Percentiles rank a stretch among this genome's conserved stretches.
Conservation (phyloP, 2,329 filamentous ascomycete species). For the Grosmannia serpens region DNA sequence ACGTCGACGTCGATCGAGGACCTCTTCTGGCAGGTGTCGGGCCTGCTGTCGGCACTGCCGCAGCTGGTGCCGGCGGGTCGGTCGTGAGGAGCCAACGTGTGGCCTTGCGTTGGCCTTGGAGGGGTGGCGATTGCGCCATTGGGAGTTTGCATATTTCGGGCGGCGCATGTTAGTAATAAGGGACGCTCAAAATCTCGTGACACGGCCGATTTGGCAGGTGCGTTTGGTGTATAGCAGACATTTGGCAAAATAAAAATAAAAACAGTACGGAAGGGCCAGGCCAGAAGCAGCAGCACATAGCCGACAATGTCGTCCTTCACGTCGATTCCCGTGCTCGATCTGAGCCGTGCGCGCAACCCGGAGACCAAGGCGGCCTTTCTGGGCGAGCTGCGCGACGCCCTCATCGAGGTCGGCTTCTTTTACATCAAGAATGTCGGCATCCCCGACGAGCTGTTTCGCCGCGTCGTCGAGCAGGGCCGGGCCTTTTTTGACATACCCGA, state of each 20-base stretch:
- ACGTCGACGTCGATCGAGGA: constrained; percentile 64
- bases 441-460: constrained; percentile 48
- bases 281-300: neutral
- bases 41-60: constrained; percentile 34
- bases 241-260: neutral
- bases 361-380: constrained; percentile 64
- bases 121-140: neutral
- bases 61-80: neutral
- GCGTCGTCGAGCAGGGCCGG: constrained; percentile 56
- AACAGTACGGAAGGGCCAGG: neutral
- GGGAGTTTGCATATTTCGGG: neutral
- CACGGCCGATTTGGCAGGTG: neutral
- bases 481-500: constrained; percentile 66
- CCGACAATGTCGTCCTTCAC: constrained; percentile 46
- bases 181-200: too few relatives aligned
- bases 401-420: constrained; percentile 80
- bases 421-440: constrained; percentile 76
- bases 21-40: constrained; percentile 62
- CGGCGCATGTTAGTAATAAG: neutral
- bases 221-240: neutral
- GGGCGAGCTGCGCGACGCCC: constrained; percentile 55
- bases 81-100: too few relatives aligned
- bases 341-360: constrained; percentile 52
- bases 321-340: constrained; percentile 65
- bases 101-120: too few relatives aligned